Percentiles rank a stretch among this genome's conserved stretches.
These are phyloP conservation scores for Aspergillus proliferans DNA, from an alignment of 2,329 filamentous ascomycete genomes.

Conservation along the genomic window DNA sequence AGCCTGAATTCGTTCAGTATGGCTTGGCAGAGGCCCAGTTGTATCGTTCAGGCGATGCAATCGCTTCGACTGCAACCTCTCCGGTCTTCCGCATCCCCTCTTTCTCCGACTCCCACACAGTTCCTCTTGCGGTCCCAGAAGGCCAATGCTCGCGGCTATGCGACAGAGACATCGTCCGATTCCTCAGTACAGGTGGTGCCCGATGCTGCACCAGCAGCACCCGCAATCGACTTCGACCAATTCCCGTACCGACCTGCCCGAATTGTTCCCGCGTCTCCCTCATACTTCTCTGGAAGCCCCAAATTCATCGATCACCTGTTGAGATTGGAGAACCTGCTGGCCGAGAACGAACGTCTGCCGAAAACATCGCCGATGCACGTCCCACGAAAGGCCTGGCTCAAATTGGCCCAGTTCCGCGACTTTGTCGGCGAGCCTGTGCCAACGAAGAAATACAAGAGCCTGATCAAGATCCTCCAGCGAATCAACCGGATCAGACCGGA, in stretches of 20 bases:
- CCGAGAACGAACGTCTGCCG: constrained; percentile 68
- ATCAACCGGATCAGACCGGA: constrained; percentile 80
- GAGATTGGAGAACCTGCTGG: constrained; percentile 63
- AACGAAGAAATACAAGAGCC: constrained; percentile 69
- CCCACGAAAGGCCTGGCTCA: constrained; percentile 73
- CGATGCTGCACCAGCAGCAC: constrained; percentile 17
- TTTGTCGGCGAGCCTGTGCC: constrained; percentile 66
- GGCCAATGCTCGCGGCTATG: constrained; percentile 20
- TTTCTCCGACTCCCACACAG: constrained; percentile 9
- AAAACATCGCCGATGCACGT: constrained; percentile 59
- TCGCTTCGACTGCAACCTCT: constrained; percentile 35
- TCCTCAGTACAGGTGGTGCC: background rate
- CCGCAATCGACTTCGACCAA: constrained; percentile 28
- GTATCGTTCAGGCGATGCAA: constrained; percentile 30
- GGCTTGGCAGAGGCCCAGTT: constrained; percentile 33
- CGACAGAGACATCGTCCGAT: constrained; percentile 16
- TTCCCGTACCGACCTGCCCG: constrained; percentile 52
- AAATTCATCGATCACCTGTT: constrained; percentile 81
- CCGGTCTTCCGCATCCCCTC: constrained; percentile 29
- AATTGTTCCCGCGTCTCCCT: constrained; percentile 74
- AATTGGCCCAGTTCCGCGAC: constrained; percentile 66
- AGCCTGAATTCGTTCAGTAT: constrained; percentile 19
- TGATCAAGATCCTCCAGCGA: constrained; percentile 68
- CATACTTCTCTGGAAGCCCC: constrained; percentile 89
- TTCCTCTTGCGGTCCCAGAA: constrained; percentile 9